Evolutionary conservation across 495 filamentous ascomycete species (phyloP), one percentile per base, ranked within the genome.

Genomic region (Hyaloscypha finlandica): DNA sequence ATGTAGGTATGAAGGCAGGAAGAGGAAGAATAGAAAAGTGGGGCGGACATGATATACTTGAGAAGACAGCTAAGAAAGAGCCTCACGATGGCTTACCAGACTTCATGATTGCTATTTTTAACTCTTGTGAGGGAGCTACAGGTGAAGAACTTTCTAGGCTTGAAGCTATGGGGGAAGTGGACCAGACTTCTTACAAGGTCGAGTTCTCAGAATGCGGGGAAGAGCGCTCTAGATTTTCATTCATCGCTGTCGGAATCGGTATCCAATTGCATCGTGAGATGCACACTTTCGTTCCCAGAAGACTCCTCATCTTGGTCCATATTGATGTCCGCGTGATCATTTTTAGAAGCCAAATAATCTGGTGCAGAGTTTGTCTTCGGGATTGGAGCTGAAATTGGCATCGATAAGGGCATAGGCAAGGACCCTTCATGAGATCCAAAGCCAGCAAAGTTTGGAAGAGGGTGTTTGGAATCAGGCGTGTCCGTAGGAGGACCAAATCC

Each of bases 221-320:
- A 25, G 25, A 25, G 25, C 25, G 25, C 30, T 12, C 53, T 11
- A 6, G 8, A 14, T 42, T 30, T 16, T 30, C 30, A 61, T 51
- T 33, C 59, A 8, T 70, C 64, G 39, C 53, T 53, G 6, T 71
- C 71, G 1, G 71, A 71, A 52, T 73, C 71, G 25, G 53, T 65
- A 42, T 73, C 71, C 22, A 71, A 37, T 51, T 71, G 61, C 68
- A 71, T 73, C 16, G 63, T 71, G 29, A 80, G 71, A 63, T 80
- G 78, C 20, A 79, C 76, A 61, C 77, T 80, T 56, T 76, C 78
- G 35, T 77, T 66, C 51, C 67, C 68, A 55, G 68, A 70, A 45
- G 57, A 68, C 55, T 77, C 76, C 56, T 71, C 74, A 2, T 74
- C 69, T 2, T 69, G 58, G 12, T 30, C 53, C 63, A 67, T 65